Evolutionary conservation across 2,329 filamentous ascomycete genomes (phyloP).

Genomic region (Ophiostoma tasmaniense): DNA sequence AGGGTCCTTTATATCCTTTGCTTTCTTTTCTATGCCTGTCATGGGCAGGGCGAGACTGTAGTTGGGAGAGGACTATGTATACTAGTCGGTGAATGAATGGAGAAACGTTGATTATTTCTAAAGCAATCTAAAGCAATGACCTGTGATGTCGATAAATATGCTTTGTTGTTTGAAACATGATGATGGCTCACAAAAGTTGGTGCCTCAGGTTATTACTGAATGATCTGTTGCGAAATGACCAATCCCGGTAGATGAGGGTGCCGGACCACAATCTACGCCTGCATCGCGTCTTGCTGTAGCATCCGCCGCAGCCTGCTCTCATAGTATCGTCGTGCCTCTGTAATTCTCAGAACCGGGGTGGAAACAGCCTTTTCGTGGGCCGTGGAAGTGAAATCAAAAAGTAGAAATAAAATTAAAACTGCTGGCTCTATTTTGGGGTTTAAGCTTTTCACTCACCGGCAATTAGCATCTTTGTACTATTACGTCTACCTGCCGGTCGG

Average conservation of each 20-base stretch:
- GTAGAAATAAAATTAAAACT: background rate
- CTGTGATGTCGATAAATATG: background rate
- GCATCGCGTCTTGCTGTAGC: background rate
- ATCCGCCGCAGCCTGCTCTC: background rate
- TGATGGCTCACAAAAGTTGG: background rate
- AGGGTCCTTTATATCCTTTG: slow-evolving; percentile 3
- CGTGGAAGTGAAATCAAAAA: too few relatives aligned
- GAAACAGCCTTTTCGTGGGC: background rate
- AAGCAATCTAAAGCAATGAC: too few relatives aligned
- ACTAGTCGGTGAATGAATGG: slow-evolving; percentile 1
- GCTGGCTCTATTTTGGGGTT: background rate
- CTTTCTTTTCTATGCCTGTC: slow-evolving; percentile 1
- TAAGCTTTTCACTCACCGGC: background rate
- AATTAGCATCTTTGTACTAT: background rate
- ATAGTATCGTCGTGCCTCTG: background rate
- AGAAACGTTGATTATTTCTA: background rate
- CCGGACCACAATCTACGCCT: slow-evolving; percentile 6
- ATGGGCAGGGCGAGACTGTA: background rate
- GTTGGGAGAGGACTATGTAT: background rate
- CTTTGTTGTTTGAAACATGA: background rate
- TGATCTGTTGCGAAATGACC: background rate
- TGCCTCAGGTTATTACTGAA: slow-evolving; percentile 10
- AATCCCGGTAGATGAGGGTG: background rate
- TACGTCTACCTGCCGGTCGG: background rate
- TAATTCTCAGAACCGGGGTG: background rate